Evolutionary conservation across 495 filamentous ascomycete genomes (phyloP).

Genomic region (Hypoxylon lenormandii): DNA sequence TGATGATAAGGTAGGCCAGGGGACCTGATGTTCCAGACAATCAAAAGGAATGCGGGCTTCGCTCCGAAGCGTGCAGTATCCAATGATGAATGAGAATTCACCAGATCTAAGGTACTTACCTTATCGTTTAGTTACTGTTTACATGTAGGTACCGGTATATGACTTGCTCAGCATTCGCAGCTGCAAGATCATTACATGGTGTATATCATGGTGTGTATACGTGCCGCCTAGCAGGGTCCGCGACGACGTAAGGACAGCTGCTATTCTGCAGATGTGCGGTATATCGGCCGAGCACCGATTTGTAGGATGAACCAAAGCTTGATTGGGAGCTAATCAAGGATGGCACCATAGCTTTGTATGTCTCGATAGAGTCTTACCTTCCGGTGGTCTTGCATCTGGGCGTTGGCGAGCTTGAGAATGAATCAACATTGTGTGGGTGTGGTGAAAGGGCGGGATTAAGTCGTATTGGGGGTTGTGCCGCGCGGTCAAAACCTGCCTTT

Average conservation of each 20-base stretch:
- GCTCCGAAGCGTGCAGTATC: conserved; percentile 2
- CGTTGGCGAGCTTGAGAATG: conserved; percentile 5
- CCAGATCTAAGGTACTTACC: neutral
- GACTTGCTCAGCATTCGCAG: conserved; percentile 16
- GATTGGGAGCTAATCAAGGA: conserved; percentile 6
- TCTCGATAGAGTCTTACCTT: conserved; percentile 6
- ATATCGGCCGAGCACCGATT: neutral
- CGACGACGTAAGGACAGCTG: neutral
- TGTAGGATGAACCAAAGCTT: conserved; percentile 17
- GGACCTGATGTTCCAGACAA: conserved; percentile 7
- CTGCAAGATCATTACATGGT: conserved; percentile 29
- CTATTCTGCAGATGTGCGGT: conserved; percentile 1
- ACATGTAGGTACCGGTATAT: too few species aligned
- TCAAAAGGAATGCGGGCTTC: neutral
- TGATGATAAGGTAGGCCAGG: neutral
- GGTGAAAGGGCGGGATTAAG: conserved; percentile 11
- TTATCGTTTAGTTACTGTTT: conserved; percentile 15
- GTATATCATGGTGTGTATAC: too few species aligned
- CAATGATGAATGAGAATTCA: conserved; percentile 12
- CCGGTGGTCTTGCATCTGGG: conserved; percentile 26
- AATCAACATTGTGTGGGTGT: conserved; percentile 20
- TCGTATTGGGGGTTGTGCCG: conserved; percentile 36
- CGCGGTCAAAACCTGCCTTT: conserved; percentile 29
- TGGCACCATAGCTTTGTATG: conserved; percentile 18
- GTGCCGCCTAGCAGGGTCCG: neutral